Conservation (phyloP, 2,329 filamentous ascomycete genomes). For the Pseudogymnoascus destructans region DNA sequence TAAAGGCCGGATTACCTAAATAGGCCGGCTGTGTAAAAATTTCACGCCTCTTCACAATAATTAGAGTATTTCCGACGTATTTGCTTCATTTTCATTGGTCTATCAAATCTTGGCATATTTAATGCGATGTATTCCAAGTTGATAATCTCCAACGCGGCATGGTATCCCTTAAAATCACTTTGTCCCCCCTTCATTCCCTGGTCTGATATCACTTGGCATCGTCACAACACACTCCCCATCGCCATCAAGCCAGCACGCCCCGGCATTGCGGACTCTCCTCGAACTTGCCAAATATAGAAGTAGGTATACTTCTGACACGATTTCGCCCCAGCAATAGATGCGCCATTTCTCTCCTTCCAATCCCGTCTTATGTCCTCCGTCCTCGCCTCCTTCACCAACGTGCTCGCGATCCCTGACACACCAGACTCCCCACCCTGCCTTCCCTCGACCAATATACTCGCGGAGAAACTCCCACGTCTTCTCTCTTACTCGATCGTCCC, state of each 20-base stretch:
- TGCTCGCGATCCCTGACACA: slow-evolving; percentile 29
- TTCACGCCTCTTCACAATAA: too few relatives aligned
- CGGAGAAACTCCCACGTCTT: slow-evolving; percentile 50
- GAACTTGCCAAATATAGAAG: slow-evolving; percentile 61
- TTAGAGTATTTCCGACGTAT: too few relatives aligned
- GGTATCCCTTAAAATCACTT: background rate
- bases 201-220: slow-evolving; percentile 32
- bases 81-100: background rate
- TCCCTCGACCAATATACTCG: slow-evolving; percentile 44
- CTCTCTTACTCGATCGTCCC: slow-evolving; percentile 36
- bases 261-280: slow-evolving; percentile 43
- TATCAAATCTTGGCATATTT: background rate
- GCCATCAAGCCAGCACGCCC: slow-evolving; percentile 54
- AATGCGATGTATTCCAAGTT: background rate
- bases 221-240: slow-evolving; percentile 41
- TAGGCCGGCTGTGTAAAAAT: background rate
- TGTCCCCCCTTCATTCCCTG: background rate
- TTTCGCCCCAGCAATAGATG: slow-evolving; percentile 67
- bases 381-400: background rate
- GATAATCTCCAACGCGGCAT: background rate
- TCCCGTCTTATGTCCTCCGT: background rate
- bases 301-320: slow-evolving; percentile 60
- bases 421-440: slow-evolving; percentile 56
- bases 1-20: background rate
- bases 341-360: slow-evolving; percentile 22